phyloP scores from a whole-genome alignment of 2,329 filamentous ascomycete species.

The Beauveria medogensis region DNA sequence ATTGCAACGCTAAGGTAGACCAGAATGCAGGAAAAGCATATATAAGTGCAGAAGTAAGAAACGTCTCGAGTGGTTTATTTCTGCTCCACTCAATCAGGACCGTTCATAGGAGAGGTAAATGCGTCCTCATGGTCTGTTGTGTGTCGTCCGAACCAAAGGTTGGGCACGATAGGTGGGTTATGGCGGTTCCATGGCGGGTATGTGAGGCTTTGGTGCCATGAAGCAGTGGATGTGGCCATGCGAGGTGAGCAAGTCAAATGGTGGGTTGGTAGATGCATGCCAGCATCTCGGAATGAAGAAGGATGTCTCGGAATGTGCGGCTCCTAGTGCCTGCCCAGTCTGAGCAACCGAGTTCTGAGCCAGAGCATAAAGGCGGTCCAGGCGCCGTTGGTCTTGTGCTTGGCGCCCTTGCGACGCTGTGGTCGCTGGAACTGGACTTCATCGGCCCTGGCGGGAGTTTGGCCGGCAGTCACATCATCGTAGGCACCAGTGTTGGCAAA shows the following conservation, averaged over 20 bases:
- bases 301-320: not conserved
- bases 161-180: not conserved
- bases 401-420: slow-evolving; percentile 39
- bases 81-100: not conserved
- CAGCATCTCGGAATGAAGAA: not conserved
- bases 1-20: slow-evolving; percentile 8
- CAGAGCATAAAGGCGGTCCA: slow-evolving; percentile 59
- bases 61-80: not conserved
- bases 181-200: not conserved
- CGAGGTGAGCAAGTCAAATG: not conserved
- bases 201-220: not conserved
- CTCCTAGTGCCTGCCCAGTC: slow-evolving; percentile 31
- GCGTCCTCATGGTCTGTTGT: not conserved
- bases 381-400: slow-evolving; percentile 52
- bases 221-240: not conserved
- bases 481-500: slow-evolving; percentile 27
- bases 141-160: not conserved
- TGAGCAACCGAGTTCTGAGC: slow-evolving; percentile 46
- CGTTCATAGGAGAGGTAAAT: not conserved
- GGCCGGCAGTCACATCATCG: slow-evolving; percentile 11
- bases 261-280: not conserved
- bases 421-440: slow-evolving; percentile 36
- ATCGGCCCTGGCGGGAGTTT: slow-evolving; percentile 26
- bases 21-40: slow-evolving; percentile 1
- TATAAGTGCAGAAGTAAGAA: not conserved